A percentile compares a stretch with the other conserved stretches of the same genome.
phyloP scores from a whole-genome alignment of 129 eudicot genomes.

The Centella asiatica region DNA sequence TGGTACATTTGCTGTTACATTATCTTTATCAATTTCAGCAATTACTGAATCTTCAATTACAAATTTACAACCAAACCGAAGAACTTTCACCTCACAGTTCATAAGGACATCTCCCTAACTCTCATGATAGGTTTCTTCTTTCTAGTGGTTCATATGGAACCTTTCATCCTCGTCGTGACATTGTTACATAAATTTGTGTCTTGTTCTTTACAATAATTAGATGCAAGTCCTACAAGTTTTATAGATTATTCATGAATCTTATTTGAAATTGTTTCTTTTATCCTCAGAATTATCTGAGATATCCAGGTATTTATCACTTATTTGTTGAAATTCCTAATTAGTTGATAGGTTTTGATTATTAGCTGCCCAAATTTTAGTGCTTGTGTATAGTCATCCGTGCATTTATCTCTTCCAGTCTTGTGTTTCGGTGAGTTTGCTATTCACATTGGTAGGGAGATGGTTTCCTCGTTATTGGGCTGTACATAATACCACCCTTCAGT shows the following conservation, averaged over 20 bases:
- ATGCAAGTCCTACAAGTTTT: neutral
- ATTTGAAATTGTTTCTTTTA: neutral
- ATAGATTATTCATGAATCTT: neutral
- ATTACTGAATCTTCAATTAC: neutral
- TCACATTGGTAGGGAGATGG: neutral
- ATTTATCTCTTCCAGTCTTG: neutral
- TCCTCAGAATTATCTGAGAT: neutral
- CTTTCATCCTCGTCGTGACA: neutral
- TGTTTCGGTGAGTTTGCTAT: neutral
- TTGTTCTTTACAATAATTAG: neutral
- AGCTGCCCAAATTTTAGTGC: neutral
- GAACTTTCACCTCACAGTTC: no score
- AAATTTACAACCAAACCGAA: no score
- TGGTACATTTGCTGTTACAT: slow-evolving; percentile 37
- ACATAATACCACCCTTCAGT: neutral
- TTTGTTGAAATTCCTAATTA: neutral
- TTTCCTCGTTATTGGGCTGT: neutral
- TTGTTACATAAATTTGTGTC: no score
- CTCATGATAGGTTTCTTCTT: neutral
- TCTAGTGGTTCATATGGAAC: neutral
- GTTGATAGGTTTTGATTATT: neutral
- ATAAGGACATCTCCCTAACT: neutral
- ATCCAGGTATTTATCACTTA: neutral
- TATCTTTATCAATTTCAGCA: neutral
- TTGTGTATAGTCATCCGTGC: neutral